Base-by-base conservation (phyloP, 345 rosid genomes). In the Pseudoturritis turrita region DNA sequence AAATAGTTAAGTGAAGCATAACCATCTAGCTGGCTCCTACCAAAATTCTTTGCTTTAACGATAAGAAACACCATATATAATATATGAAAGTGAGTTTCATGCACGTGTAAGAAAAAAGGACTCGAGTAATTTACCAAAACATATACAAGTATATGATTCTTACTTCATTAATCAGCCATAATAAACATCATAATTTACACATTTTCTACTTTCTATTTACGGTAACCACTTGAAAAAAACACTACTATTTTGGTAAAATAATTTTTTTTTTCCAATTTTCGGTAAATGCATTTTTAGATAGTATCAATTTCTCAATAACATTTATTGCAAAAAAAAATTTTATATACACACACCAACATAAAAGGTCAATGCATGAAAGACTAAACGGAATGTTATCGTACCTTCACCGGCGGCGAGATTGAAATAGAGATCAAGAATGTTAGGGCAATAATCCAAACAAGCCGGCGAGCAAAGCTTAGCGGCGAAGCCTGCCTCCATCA, bases 361-460 rank as follows among this genome's bases (percentile, higher is more conserved):
- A n/a, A 8, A 59, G 37, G 65, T 2, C 4, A 5, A 7, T 33
- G 35, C 43, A 40, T 37, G 67, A 13, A 72, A 55, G 9, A 6
- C 12, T 26, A 18, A 10, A 61, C 3, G 25, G 11, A 31, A 29
- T n/a, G 4, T 3, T 7, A 23, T 26, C 4, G 47, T 84, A 95
- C 99, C 99, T 91, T 95, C 99, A 4, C 96, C 99, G 64, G 96
- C 94, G 19, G 98, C 99, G 65, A 95, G 77, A 54, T 95, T 91
- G 84, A 83, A 91, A 87, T 88, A 91, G 21, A 95, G 99, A 59
- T 95, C 98, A 39, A 91, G 80, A 56, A 95, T 91, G 86, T 91
- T 95, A 81, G 96, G 90, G 77, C 99, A 95, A 29, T 73, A 79
- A 15, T 79, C 75, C 79, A 84, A 86, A 26, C 99, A 95, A 58